A percentile compares a stretch with the other conserved stretches of the same genome.
Conservation (phyloP, 208 protist genomes). For the Trypanosoma cruzi region DNA sequence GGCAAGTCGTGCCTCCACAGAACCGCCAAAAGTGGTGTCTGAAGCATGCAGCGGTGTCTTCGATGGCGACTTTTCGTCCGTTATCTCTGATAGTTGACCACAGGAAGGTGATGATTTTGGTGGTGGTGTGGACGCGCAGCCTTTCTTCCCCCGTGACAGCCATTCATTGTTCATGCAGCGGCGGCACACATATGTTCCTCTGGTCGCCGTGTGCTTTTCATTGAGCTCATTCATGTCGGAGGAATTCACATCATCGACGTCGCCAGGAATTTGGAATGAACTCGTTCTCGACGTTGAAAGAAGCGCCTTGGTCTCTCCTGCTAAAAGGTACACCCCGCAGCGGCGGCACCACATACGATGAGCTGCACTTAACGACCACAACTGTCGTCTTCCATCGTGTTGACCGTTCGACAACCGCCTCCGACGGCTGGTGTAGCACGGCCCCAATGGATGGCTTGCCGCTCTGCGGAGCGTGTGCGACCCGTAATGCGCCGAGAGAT, state of each 20-base stretch:
- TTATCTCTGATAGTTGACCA: neutral
- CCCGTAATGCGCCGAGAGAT: conserved; percentile 83
- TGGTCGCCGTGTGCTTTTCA: neutral
- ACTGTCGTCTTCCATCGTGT: conserved; percentile 41
- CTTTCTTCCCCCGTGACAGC: neutral
- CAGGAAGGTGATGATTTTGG: neutral
- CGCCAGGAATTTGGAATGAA: neutral
- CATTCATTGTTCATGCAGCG: conserved; percentile 12
- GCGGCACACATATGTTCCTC: conserved; percentile 26
- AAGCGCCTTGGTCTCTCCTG: conserved; percentile 21
- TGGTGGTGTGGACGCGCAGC: neutral
- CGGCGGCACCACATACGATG: conserved; percentile 58
- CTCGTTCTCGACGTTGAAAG: neutral
- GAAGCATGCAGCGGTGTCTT: neutral
- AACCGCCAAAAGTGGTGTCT: neutral
- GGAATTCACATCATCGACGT: neutral
- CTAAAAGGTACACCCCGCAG: conserved; percentile 55
- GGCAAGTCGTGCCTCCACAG: neutral
- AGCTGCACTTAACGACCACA: conserved; percentile 43
- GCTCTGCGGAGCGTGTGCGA: conserved; percentile 60
- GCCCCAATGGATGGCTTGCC: conserved; percentile 54
- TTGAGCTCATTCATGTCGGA: neutral
- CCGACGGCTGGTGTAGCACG: conserved; percentile 36
- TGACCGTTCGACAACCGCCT: conserved; percentile 1
- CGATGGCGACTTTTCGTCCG: neutral